A percentile compares a stretch with the other conserved stretches of the same genome.
phyloP scores from a whole-genome alignment of 2,329 filamentous ascomycete genomes.

The Didymella sp. region DNA sequence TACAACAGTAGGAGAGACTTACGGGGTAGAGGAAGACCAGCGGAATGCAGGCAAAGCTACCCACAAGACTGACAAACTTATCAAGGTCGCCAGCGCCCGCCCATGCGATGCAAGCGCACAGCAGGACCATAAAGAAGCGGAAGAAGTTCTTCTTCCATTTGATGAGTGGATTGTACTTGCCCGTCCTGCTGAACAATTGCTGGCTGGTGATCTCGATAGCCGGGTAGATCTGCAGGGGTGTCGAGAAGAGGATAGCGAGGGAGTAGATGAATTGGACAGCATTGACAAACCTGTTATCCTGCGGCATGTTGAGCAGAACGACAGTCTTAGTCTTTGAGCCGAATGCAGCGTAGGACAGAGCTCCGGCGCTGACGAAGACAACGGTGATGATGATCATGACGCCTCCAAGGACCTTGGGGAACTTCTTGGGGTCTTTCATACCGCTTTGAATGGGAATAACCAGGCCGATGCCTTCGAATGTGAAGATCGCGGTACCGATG shows the following conservation, averaged over 20 bases:
- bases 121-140: slow-evolving; percentile 87
- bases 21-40: slow-evolving; percentile 98
- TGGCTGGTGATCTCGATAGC: slow-evolving; percentile 97
- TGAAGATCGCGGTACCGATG: slow-evolving; percentile 98
- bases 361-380: slow-evolving; percentile 89
- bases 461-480: slow-evolving; percentile 95
- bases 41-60: slow-evolving; percentile 97
- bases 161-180: slow-evolving; percentile 97
- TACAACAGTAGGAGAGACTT: slow-evolving; percentile 54
- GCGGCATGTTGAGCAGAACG: slow-evolving; percentile 92
- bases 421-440: slow-evolving; percentile 90
- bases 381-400: slow-evolving; percentile 97
- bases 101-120: slow-evolving; percentile 90
- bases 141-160: slow-evolving; percentile 99
- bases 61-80: slow-evolving; percentile 95
- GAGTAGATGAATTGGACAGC: slow-evolving; percentile 96
- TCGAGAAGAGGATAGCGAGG: slow-evolving; percentile 94
- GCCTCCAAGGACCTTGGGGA: slow-evolving; percentile 82
- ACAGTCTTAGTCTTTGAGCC: slow-evolving; percentile 96
- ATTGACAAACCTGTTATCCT: slow-evolving; percentile 95
- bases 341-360: slow-evolving; percentile 93
- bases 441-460: slow-evolving; percentile 98
- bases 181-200: slow-evolving; percentile 88
- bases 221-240: slow-evolving; percentile 94
- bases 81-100: slow-evolving; percentile 90